Conservation (phyloP, 257 asterid species). For the Capsicum rhomboideum region DNA sequence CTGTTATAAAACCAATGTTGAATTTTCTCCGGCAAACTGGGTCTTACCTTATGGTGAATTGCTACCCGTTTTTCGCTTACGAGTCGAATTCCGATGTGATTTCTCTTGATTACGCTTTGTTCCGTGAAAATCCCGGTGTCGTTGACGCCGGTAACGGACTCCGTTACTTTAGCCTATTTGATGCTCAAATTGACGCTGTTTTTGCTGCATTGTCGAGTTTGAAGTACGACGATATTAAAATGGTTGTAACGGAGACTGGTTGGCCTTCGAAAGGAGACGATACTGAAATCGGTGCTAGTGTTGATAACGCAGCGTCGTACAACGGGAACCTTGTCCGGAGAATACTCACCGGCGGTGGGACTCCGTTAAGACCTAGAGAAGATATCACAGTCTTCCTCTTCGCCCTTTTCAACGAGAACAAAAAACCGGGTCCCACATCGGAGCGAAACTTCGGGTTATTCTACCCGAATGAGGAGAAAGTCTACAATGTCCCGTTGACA, state of each 20-base stretch:
- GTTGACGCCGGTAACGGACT: constrained; percentile 68
- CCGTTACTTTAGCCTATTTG: constrained; percentile 63
- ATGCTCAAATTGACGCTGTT: constrained; percentile 91
- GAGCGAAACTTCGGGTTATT: constrained; percentile 89
- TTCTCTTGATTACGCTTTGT: constrained; percentile 73
- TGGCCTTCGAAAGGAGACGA: constrained; percentile 95
- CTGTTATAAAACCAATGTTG: constrained; percentile 69
- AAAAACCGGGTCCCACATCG: constrained; percentile 72
- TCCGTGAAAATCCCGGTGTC: constrained; percentile 65
- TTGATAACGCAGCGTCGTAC: constrained; percentile 79
- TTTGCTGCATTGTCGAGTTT: constrained; percentile 70
- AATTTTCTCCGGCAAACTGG: constrained; percentile 71
- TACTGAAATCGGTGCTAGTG: constrained; percentile 65
- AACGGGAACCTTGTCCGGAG: constrained; percentile 67
- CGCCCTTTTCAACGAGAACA: constrained; percentile 88
- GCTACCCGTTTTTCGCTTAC: constrained; percentile 80
- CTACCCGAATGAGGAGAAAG: constrained; percentile 67
- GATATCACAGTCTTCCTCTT: constrained; percentile 61
- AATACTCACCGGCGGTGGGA: constrained; percentile 69
- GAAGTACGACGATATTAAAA: constrained; percentile 48
- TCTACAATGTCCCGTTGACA: constrained; percentile 66
- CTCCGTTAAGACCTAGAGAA: constrained; percentile 64
- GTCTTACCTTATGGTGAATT: constrained; percentile 69
- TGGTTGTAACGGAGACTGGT: constrained; percentile 71
- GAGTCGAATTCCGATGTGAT: constrained; percentile 78